phyloP scores from a whole-genome alignment of 2,329 filamentous ascomycete species.

The Torrubiella hemipterigena region DNA sequence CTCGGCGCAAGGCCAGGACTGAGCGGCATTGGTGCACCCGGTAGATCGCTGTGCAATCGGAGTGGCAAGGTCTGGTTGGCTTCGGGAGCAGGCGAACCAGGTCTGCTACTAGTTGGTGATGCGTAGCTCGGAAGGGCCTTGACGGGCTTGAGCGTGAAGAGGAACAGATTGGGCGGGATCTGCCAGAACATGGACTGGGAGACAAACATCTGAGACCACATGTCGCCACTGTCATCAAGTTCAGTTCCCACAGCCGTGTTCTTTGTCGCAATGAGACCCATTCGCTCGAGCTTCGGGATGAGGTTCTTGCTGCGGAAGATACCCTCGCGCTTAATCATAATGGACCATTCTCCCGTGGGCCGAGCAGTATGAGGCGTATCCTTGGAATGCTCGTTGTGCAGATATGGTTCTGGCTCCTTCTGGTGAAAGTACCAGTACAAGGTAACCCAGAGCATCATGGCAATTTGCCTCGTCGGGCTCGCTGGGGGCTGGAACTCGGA shows the following conservation, averaged over 20 bases:
- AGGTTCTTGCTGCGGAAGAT: conserved; percentile 74
- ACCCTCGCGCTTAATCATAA: conserved; percentile 77
- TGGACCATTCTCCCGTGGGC: conserved; percentile 76
- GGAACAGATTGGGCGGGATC: conserved; percentile 71
- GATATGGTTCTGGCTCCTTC: conserved; percentile 51
- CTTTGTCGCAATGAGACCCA: conserved; percentile 70
- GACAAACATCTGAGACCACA: conserved; percentile 74
- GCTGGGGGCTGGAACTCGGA: conserved; percentile 67
- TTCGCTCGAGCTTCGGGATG: conserved; percentile 82
- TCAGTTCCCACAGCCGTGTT: conserved; percentile 64
- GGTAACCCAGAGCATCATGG: conserved; percentile 93
- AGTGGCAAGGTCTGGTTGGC: conserved; percentile 11
- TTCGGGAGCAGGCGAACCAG: conserved; percentile 34
- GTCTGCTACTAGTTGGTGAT: conserved; percentile 41
- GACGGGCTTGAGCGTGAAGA: conserved; percentile 67
- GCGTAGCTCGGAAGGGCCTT: conserved; percentile 23
- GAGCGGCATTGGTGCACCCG: conserved; percentile 24
- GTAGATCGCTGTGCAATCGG: conserved; percentile 22
- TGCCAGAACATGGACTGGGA: conserved; percentile 83
- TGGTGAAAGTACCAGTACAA: conserved; percentile 98
- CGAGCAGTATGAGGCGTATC: conserved; percentile 56
- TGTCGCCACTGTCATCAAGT: conserved; percentile 47
- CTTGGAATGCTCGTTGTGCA: conserved; percentile 51
- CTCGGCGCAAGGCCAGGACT: conserved; percentile 19
- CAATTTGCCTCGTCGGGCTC: conserved; percentile 79